These are phyloP conservation scores for Gonapodya prolifera DNA, from an alignment of 192 early-diverging fungal species.

Conservation along the genomic window DNA sequence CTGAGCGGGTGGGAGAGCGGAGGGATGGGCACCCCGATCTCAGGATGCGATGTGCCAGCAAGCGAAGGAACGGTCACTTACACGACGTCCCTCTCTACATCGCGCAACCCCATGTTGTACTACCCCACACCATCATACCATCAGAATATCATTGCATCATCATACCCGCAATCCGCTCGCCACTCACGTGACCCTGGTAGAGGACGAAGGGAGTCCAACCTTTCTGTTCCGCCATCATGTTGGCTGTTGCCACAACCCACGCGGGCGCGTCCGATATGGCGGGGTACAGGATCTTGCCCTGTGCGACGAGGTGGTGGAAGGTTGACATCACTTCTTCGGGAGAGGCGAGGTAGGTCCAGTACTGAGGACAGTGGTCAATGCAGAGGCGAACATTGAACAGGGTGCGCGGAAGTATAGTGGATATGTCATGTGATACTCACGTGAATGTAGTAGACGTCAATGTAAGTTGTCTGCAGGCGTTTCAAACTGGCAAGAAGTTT, in stretches of 20 bases:
- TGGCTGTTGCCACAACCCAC: background rate
- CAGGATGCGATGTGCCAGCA: background rate
- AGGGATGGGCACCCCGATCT: background rate
- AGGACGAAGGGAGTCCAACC: constrained; percentile 2
- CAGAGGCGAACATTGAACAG: background rate
- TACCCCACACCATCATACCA: no score
- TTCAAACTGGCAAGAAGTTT: background rate
- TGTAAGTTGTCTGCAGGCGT: constrained; percentile 1
- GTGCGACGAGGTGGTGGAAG: background rate
- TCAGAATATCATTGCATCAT: background rate
- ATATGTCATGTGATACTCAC: background rate
- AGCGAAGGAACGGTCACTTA: background rate
- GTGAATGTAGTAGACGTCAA: constrained; percentile 5
- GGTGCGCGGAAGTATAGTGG: background rate
- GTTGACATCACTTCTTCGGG: constrained; percentile 1
- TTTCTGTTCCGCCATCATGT: background rate
- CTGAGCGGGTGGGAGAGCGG: background rate
- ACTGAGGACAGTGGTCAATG: background rate
- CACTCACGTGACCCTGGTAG: background rate
- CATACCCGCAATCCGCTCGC: background rate
- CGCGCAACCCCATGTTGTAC: background rate
- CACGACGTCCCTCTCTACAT: background rate
- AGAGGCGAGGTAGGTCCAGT: background rate
- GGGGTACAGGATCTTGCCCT: constrained; percentile 6
- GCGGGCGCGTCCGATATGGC: constrained; percentile 5